Evolutionary conservation across 768 basidiomycete species (phyloP).

Genomic region (Fomitopsis serialis): DNA sequence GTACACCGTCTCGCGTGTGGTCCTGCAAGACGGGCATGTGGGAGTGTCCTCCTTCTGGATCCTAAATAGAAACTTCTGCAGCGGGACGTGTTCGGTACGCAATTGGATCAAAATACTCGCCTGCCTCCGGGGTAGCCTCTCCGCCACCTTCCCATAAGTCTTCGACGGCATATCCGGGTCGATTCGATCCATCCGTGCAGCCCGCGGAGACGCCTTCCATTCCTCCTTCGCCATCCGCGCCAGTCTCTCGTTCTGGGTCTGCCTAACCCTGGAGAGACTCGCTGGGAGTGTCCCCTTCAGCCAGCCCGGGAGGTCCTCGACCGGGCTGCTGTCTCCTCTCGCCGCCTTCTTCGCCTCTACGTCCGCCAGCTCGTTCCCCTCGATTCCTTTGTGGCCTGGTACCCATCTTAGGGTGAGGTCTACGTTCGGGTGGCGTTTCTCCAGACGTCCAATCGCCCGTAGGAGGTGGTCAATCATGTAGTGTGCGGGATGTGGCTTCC

Average conservation of each 20-base stretch:
- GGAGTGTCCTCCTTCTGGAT: too few relatives aligned
- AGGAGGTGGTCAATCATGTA: conserved; percentile 8
- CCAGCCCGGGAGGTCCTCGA: too few relatives aligned
- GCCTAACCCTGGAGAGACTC: conserved; percentile 1
- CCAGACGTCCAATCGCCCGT: not conserved
- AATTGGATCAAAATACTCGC: conserved; percentile 24
- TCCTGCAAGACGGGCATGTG: too few relatives aligned
- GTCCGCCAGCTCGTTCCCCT: too few relatives aligned
- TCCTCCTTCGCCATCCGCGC: not conserved
- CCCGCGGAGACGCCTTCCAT: conserved; percentile 2
- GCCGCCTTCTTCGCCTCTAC: too few relatives aligned
- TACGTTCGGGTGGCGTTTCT: not conserved
- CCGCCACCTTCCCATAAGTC: not conserved
- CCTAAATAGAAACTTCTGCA: too few relatives aligned
- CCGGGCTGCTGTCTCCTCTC: too few relatives aligned
- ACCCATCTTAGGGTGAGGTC: conserved; percentile 9
- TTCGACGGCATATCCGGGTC: conserved; percentile 4
- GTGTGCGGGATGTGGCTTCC: not conserved
- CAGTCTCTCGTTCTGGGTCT: not conserved
- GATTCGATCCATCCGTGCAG: not conserved
- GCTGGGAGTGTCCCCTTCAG: conserved; percentile 8
- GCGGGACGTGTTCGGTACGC: conserved; percentile 26
- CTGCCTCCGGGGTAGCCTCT: not conserved
- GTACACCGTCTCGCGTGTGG: too few relatives aligned
- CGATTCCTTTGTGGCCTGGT: conserved; percentile 9